A percentile compares a stretch with the other conserved stretches of the same genome.
Evolutionary conservation across 352 stramenopile genomes (phyloP).

Genomic region (Phytopythium helicoides): DNA sequence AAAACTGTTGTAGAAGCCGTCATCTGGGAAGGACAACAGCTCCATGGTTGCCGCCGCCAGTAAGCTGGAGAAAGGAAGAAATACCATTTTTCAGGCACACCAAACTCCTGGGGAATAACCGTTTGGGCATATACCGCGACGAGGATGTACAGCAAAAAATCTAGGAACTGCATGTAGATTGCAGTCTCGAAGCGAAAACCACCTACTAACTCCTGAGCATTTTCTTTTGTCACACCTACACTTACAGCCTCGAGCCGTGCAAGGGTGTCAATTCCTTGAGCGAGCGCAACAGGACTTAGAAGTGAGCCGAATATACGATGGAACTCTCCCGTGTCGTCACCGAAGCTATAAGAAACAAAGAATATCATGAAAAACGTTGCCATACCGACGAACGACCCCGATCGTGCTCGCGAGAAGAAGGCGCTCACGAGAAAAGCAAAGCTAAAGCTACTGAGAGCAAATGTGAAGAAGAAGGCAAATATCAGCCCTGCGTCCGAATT

Average conservation of each 20-base stretch:
- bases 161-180: conserved; percentile 87
- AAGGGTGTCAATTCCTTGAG: conserved; percentile 67
- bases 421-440: conserved; percentile 75
- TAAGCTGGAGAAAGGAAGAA: conserved; percentile 79
- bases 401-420: conserved; percentile 52
- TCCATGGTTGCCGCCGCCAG: conserved; percentile 36
- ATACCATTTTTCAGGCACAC: conserved; percentile 86
- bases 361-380: conserved; percentile 77
- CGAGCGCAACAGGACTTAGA: conserved; percentile 66
- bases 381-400: conserved; percentile 71
- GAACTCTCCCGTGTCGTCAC: conserved; percentile 32
- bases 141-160: conserved; percentile 85
- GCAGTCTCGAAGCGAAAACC: conserved; percentile 57
- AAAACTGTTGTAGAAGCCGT: neutral
- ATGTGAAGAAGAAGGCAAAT: conserved; percentile 75
- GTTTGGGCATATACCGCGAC: conserved; percentile 90
- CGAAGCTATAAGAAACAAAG: conserved; percentile 79
- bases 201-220: conserved; percentile 29
- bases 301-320: conserved; percentile 36
- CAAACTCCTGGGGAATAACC: conserved; percentile 93
- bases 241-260: conserved; percentile 51
- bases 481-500: conserved; percentile 37
- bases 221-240: conserved; percentile 37
- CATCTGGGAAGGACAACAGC: neutral
- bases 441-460: conserved; percentile 72